Evolutionary conservation across 768 basidiomycete species (phyloP).

Genomic region (Hysterangium stoloniferum): DNA sequence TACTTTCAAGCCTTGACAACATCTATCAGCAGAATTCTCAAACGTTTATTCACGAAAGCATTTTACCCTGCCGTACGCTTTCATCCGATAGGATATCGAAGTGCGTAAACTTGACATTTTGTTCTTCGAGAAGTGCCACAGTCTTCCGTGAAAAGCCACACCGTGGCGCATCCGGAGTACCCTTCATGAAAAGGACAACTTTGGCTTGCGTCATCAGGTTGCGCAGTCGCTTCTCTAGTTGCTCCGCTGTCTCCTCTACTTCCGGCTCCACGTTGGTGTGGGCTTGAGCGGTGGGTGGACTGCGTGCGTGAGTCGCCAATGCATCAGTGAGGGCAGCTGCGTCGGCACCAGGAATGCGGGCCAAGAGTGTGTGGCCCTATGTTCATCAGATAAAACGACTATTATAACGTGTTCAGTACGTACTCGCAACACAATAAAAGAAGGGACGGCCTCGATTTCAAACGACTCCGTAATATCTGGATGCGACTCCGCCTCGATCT

Average conservation of each 20-base stretch:
- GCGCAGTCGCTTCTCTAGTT: constrained; percentile 57
- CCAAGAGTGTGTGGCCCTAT: constrained; percentile 85
- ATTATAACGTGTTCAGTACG: constrained; percentile 16
- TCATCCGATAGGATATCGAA: constrained; percentile 86
- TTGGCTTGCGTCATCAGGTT: constrained; percentile 69
- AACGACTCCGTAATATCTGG: constrained; percentile 88
- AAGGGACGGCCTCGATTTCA: constrained; percentile 82
- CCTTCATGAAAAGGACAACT: constrained; percentile 91
- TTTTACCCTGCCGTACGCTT: constrained; percentile 67
- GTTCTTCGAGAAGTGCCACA: constrained; percentile 54
- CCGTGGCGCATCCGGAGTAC: constrained; percentile 63
- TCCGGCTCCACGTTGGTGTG: constrained; percentile 32
- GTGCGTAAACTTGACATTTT: constrained; percentile 57
- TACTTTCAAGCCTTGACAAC: constrained; percentile 40
- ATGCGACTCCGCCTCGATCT: constrained; percentile 81
- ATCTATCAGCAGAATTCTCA: background rate
- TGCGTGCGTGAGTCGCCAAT: constrained; percentile 48
- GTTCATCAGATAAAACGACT: background rate
- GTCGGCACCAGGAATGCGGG: constrained; percentile 74
- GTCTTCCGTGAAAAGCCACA: constrained; percentile 84
- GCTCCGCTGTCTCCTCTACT: constrained; percentile 48
- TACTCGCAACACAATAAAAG: constrained; percentile 76
- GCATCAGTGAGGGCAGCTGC: constrained; percentile 52
- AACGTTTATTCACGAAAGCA: background rate
- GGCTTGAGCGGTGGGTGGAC: constrained; percentile 20